Conservation (phyloP, 441 rosid genomes). For the Brassica balearica region DNA sequence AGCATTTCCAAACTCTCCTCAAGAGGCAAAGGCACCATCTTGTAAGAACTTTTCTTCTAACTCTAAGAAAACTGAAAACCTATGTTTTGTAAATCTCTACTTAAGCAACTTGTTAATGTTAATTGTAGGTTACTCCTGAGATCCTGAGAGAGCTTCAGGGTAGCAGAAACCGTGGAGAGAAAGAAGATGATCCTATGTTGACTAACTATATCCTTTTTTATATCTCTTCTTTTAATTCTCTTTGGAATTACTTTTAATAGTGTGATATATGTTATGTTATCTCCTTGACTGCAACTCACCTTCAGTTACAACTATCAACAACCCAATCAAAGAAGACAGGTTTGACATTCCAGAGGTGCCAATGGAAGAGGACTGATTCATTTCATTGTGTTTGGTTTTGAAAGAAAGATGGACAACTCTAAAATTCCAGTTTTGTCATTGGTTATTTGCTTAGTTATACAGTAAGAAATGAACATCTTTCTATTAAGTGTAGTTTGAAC, state of each 20-base stretch:
- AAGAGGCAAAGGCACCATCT: constrained; percentile 73
- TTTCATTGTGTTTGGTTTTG: constrained; percentile 4
- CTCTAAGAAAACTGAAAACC: not conserved
- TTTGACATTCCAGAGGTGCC: constrained; percentile 92
- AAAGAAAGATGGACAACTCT: not conserved
- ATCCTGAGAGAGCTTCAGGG: constrained; percentile 74
- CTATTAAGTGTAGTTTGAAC: not conserved
- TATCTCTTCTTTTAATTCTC: not conserved
- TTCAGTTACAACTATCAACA: constrained; percentile 64
- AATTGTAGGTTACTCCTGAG: constrained; percentile 75
- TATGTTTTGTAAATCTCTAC: constrained; percentile 1
- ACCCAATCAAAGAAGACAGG: constrained; percentile 80
- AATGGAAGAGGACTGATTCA: constrained; percentile 84
- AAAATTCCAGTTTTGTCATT: constrained; percentile 21
- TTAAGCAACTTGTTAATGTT: not conserved
- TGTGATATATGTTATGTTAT: constrained; percentile 23
- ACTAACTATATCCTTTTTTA: constrained; percentile 45
- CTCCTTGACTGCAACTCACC: constrained; percentile 69
- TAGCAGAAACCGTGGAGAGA: constrained; percentile 85
- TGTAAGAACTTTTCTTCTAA: constrained; percentile 53
- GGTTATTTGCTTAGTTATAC: not conserved
- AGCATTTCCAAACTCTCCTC: constrained; percentile 64
- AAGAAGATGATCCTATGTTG: constrained; percentile 70
- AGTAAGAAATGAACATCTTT: not conserved
- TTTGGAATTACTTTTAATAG: not conserved